phyloP scores from a whole-genome alignment of 352 stramenopile species.

The Globisporangium radiosum region DNA sequence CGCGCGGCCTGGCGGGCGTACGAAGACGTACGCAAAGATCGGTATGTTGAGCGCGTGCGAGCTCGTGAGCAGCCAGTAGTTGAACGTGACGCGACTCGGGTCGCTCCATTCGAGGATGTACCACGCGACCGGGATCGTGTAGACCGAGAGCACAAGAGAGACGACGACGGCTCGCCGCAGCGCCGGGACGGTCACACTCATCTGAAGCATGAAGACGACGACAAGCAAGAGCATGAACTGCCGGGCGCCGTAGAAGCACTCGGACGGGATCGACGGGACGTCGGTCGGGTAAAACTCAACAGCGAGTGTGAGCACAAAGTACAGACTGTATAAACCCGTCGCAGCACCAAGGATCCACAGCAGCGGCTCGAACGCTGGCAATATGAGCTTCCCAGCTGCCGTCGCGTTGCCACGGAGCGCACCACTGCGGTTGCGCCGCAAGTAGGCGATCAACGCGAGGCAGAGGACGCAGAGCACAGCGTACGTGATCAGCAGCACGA shows the following conservation, averaged over 20 bases:
- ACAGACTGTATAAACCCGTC: too few relatives aligned
- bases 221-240: too few relatives aligned
- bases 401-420: constrained; percentile 15
- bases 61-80: constrained; percentile 12
- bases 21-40: constrained; percentile 19
- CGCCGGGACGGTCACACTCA: constrained; percentile 3
- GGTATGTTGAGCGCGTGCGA: neutral
- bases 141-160: constrained; percentile 7
- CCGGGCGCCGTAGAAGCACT: too few relatives aligned
- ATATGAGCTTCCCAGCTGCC: constrained; percentile 25
- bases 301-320: too few relatives aligned
- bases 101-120: constrained; percentile 2
- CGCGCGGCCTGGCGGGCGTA: constrained; percentile 19
- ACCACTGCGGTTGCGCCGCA: constrained; percentile 16
- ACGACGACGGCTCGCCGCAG: constrained; percentile 12
- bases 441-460: constrained; percentile 16
- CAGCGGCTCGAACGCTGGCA: constrained; percentile 39
- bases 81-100: neutral
- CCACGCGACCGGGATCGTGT: constrained; percentile 12
- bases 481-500: constrained; percentile 1
- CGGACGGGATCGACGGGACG: too few relatives aligned
- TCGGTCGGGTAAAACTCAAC: too few relatives aligned
- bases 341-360: constrained; percentile 26
- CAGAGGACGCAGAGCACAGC: constrained; percentile 11
- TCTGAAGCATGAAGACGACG: neutral